Evolutionary conservation across 116 monocot species (phyloP), one percentile per base, ranked within the genome.

Genomic region (Zostera marina): DNA sequence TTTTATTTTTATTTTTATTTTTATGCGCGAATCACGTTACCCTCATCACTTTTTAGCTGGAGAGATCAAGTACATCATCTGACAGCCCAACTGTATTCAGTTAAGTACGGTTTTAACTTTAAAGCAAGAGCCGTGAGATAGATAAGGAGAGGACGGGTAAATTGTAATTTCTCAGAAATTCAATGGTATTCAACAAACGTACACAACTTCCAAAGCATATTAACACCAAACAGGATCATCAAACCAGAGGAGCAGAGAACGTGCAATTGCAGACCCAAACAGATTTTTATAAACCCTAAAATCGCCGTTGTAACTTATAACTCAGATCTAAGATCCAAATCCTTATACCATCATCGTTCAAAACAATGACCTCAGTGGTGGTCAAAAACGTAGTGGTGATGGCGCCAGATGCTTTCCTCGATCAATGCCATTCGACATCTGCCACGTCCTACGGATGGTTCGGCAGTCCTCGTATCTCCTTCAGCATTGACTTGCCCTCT

Each of bases 301-400:
- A 32, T n/a, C 38, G 56, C 5, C 38, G 13, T 32, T 32, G 8
- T 15, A 9, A 14, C 6, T 41, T 19, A 12, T 19, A 22, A 10
- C 59, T 17, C 9, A 59, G 59, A 59, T 59, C 59, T 44, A 41
- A 56, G 15, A 42, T 19, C 42, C 42, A 8, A 19, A 11, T 19
- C 20, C 12, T 1, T 3, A 8, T 25, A 19, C 61, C 44, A 32
- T 5, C 32, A 3, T 32, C 32, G 32, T 32, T 32, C 32, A 32
- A 2, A 41, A 8, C 53, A 25, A 83, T 78, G 73, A 79, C 76
- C 8, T 83, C 75, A 15, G 79, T 73, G 43, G 48, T 56, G 44
- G 67, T 77, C 5, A 70, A 61, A 75, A 55, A 49, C 49, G 20
- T 58, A 48, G 43, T 59, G 46, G 44, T 22, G 17, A 47, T 52